phyloP scores from a whole-genome alignment of 345 rosid genomes.

The Syzygium oleosum region DNA sequence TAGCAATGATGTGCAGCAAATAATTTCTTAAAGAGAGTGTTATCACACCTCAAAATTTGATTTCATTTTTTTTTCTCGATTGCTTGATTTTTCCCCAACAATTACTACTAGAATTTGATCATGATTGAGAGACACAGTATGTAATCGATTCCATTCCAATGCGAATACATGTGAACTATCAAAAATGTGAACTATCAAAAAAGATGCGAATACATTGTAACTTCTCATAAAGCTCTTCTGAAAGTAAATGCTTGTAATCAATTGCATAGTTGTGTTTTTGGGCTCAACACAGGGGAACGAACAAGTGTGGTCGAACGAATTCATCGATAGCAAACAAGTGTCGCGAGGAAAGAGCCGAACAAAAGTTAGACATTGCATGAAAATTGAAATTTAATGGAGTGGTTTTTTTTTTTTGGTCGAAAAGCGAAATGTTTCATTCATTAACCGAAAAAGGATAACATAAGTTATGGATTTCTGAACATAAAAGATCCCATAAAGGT shows the following conservation, averaged over 20 bases:
- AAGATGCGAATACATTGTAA: neutral
- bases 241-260: neutral
- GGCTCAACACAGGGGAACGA: neutral
- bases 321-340: neutral
- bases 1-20: accelerated
- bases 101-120: neutral
- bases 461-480: too few relatives aligned
- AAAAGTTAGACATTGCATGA: neutral
- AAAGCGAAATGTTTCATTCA: too few relatives aligned
- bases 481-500: too few relatives aligned
- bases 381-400: neutral
- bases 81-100: too few relatives aligned
- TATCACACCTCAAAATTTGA: accelerated
- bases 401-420: too few relatives aligned
- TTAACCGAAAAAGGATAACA: too few relatives aligned
- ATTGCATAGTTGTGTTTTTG: neutral
- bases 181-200: neutral
- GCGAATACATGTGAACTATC: neutral
- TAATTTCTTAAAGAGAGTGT: too few relatives aligned
- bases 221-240: neutral
- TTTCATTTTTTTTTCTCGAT: too few relatives aligned
- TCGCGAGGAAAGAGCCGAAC: neutral
- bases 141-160: neutral
- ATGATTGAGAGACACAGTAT: neutral
- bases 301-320: neutral